Base-by-base conservation (phyloP, 116 monocot species). In the Posidonia oceanica region DNA sequence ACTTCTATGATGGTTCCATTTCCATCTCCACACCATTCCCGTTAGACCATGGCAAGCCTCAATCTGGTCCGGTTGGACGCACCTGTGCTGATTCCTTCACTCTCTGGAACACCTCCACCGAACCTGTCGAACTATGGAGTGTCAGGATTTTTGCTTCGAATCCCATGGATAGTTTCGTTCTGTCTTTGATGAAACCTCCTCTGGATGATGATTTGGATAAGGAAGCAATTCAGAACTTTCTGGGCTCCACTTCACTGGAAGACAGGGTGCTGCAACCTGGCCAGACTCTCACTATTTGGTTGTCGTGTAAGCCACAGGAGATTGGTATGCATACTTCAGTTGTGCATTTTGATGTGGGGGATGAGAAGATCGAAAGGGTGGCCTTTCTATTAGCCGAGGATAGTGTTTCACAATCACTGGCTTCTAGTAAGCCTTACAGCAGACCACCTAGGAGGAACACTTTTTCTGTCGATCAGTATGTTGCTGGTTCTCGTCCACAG, bases 381-480 rank as follows among this genome's bases (percentile, higher is more conserved):
- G 93, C 76, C 0, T 98, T 98, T 76, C 64, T 98, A 17, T 79
- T 98, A 61, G 97, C 85, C 8, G 97, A 98, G 37, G 97, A 98
- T 72, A 54, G 51, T 18, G 70, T 98, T 63, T 98, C 97, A 8
- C 85, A 81, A 68, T 75, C 80, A 59, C 71, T 98, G 71, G 82
- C 85, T 74, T 76, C 89, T 44, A 57, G 65, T 10, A 92, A 75
- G n/a, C 93, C 87, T 13, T 98, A 85, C 65, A 74, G 62, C 4
- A 89, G 80, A 78, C 72, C 63, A 59, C 64, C 59, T 5, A 44
- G 75, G 37, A 73, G 53, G 59, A 85, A 81, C 62, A 76, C 65
- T 61, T 87, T 87, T 66, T 71, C 39, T 52, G 53, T 65, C 22
- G 76, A 73, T 22, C 67, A 75, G 16, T 98, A 75, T 76, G 87